Evolutionary conservation across 192 early-diverging fungal genomes (phyloP), one percentile per base, ranked within the genome.

Genomic region (Mortierella alpina): DNA sequence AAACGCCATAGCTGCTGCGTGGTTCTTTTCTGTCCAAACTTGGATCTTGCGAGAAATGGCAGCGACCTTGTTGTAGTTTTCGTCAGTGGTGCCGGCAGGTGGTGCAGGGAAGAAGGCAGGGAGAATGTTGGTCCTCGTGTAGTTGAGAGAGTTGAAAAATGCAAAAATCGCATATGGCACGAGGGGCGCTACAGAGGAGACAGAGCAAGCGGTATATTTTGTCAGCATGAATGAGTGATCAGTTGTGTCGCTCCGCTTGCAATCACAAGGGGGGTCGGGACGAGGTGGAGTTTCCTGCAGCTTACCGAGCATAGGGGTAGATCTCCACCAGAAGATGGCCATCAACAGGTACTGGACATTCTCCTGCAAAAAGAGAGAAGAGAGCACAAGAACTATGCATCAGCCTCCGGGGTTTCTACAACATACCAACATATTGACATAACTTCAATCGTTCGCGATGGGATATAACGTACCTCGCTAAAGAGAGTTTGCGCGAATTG

Each of bases 141-240:
- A 95, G 68, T 88, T 91, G 60, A 93, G 84, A 1, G 88, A 84
- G 72, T 95, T 93, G 83, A 95, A 94, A 52, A 91, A 58, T 18
- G 94, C 93, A 71, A 94, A 95, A 44, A 88, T 91, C 9, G 83
- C 85, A 55, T 90, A 94, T 7, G 94, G 94, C 55, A 95, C 81
- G 65, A 94, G 75, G 18, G 92, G 89, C 11, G 91, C 92, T 93
- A 76, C 5, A 47, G 9, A 44, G 59, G 50, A 68, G 72, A n/a
- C 41, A 60, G 53, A 83, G 39, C 47, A 72, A 41, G 11, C 31
- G 31, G 31, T 31, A 31, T 31, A 3, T 31, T 31, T 31, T 31
- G 31, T 31, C 31, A 31, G 22, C 42, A 6, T 40, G 23, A 62
- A 40, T 67, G 14, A 46, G 23, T 10, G n/a, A 42, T 59, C 51